Percentiles rank a stretch among this genome's conserved stretches.
Conservation (phyloP, 208 protist species). For the Acanthamoeba royreba region DNA sequence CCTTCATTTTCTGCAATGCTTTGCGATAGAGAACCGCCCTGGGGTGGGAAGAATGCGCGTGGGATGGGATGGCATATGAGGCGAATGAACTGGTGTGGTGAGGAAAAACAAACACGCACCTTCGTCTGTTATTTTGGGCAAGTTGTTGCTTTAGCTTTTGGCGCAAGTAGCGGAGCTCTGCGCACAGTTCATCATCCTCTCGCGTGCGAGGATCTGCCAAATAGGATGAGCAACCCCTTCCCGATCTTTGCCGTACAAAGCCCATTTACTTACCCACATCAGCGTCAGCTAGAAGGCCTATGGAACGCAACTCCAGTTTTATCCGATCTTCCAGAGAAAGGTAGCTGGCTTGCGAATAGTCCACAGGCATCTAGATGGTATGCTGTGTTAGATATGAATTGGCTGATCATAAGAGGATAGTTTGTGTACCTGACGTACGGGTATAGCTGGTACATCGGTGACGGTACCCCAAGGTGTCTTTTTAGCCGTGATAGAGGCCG, state of each 20-base stretch:
- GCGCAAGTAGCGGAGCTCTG: background rate
- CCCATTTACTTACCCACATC: background rate
- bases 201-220: background rate
- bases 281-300: background rate
- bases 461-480: slow-evolving; percentile 7
- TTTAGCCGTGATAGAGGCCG: background rate
- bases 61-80: background rate
- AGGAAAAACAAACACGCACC: background rate
- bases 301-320: background rate
- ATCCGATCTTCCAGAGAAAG: background rate
- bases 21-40: background rate
- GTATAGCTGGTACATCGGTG: background rate
- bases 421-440: background rate
- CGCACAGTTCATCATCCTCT: slow-evolving; percentile 35
- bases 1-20: background rate
- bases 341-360: slow-evolving; percentile 8
- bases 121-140: background rate
- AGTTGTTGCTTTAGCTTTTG: background rate
- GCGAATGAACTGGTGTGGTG: background rate
- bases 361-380: background rate
- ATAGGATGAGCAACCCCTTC: background rate
- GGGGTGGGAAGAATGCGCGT: too few relatives aligned
- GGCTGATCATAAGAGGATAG: background rate
- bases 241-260: background rate
- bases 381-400: too few relatives aligned